phyloP scores from a whole-genome alignment of 305 asterid species.

The Caryopteris hybrid region DNA sequence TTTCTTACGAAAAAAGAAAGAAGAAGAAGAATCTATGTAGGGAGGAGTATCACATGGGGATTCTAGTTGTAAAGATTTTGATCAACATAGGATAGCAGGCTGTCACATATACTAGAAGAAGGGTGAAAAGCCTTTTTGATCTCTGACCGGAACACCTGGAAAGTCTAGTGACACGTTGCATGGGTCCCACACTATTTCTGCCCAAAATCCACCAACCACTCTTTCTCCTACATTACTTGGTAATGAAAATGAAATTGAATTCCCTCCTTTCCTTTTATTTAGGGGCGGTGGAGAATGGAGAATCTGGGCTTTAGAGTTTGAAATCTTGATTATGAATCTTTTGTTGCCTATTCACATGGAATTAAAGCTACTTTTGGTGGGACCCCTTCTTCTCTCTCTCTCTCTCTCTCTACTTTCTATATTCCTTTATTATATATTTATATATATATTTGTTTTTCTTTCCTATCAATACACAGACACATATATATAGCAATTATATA shows the following conservation, averaged over 20 bases:
- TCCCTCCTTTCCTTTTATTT: conserved; percentile 16
- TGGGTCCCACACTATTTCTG: conserved; percentile 25
- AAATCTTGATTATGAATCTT: conserved; percentile 22
- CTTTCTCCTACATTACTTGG: not conserved
- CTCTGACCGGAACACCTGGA: conserved; percentile 46
- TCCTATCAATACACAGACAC: too few species aligned
- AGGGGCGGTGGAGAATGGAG: conserved; percentile 54
- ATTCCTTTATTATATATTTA: not conserved
- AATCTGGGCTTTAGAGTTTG: conserved; percentile 40
- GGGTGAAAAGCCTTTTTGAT: conserved; percentile 11
- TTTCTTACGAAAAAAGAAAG: not conserved
- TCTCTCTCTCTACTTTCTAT: not conserved
- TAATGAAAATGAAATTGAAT: not conserved
- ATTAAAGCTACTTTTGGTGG: conserved; percentile 33
- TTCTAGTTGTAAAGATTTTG: conserved; percentile 46
- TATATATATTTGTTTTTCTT: too few species aligned
- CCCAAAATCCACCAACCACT: conserved; percentile 21
- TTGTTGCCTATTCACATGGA: conserved; percentile 47
- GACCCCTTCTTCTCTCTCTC: conserved; percentile 21
- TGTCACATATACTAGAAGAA: conserved; percentile 3
- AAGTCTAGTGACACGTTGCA: conserved; percentile 27
- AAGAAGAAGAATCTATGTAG: not conserved
- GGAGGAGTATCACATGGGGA: conserved; percentile 30
- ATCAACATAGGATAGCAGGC: conserved; percentile 25
- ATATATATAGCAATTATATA: too few species aligned